phyloP scores from a whole-genome alignment of 768 basidiomycete genomes.

The Mrakia blollopis region DNA sequence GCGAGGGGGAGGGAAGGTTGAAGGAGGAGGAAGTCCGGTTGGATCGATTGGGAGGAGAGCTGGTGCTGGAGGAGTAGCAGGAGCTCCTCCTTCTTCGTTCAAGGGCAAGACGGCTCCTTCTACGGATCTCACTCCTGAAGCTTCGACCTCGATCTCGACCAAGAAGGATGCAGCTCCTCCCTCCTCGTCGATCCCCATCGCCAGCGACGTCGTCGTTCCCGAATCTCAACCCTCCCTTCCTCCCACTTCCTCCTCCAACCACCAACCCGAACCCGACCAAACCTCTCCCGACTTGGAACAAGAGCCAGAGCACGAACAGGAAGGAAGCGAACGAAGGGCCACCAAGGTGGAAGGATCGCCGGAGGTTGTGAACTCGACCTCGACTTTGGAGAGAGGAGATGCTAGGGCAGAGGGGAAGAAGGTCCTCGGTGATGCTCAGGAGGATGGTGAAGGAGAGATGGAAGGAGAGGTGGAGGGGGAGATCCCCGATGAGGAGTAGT shows the following conservation, averaged over 20 bases:
- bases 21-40: not conserved
- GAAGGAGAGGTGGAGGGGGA: not conserved
- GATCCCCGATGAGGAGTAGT: not conserved
- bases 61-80: not conserved
- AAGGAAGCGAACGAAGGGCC: too few species aligned
- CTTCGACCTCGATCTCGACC: not conserved
- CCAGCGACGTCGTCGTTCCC: not conserved
- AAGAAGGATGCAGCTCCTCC: not conserved
- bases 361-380: not conserved
- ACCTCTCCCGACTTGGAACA: not conserved
- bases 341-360: not conserved
- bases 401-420: not conserved
- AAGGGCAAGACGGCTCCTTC: not conserved
- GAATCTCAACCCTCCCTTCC: not conserved
- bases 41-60: not conserved
- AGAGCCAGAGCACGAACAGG: not conserved
- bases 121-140: not conserved
- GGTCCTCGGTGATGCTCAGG: not conserved
- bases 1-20: not conserved
- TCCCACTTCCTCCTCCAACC: too few species aligned
- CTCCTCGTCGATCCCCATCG: not conserved
- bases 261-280: too few species aligned
- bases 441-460: not conserved
- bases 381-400: not conserved
- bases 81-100: conserved; percentile 1